Conservation (phyloP, 2,329 filamentous ascomycete genomes). For the Pseudofabraea citricarpa region DNA sequence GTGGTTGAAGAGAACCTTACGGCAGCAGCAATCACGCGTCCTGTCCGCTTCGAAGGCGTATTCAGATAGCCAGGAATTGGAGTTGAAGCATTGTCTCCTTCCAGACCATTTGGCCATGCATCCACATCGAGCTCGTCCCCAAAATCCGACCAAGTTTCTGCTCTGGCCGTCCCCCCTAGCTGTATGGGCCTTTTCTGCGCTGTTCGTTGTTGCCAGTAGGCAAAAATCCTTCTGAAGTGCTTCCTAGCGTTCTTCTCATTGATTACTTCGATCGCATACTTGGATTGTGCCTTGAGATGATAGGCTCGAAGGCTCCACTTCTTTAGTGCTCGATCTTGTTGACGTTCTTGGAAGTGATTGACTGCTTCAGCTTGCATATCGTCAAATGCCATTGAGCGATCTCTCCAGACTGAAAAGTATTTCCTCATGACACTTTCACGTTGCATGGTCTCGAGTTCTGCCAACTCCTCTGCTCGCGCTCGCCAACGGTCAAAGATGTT, state of each 20-base stretch:
- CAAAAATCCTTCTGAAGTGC: conserved; percentile 27
- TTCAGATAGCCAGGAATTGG: conserved; percentile 25
- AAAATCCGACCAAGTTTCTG: conserved; percentile 25
- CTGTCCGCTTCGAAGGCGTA: conserved; percentile 43
- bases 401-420: conserved; percentile 21
- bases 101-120: conserved; percentile 15
- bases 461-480: conserved; percentile 19
- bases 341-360: conserved; percentile 22
- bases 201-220: conserved; percentile 26
- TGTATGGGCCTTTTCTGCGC: conserved; percentile 13
- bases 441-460: conserved; percentile 20
- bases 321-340: conserved; percentile 19
- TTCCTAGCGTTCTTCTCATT: conserved; percentile 27
- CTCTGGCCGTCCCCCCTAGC: conserved; percentile 14
- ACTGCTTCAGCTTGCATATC: conserved; percentile 22
- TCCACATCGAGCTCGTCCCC: conserved; percentile 21
- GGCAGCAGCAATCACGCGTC: conserved; percentile 32
- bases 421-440: conserved; percentile 18
- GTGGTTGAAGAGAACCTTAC: conserved; percentile 37
- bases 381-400: conserved; percentile 15
- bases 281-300: conserved; percentile 20
- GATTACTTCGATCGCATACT: conserved; percentile 22
- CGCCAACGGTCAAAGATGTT: conserved; percentile 27
- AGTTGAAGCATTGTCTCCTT: conserved; percentile 15
- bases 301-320: conserved; percentile 26